phyloP scores from a whole-genome alignment of 1,284 basidiomycete species.

The Ustilago crameri region DNA sequence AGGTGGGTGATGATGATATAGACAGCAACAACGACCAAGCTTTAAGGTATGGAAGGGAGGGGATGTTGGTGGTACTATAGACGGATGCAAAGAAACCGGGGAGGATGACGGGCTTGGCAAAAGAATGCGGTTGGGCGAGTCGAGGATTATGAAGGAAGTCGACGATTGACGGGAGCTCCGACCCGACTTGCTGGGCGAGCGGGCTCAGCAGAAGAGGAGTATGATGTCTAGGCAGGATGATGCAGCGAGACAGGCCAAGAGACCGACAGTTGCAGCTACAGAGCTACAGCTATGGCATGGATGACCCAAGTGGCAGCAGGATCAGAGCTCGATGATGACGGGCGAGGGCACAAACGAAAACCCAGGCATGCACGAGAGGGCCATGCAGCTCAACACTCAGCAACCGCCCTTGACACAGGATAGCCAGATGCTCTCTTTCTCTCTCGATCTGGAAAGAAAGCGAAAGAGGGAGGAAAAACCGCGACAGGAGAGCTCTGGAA shows the following conservation, averaged over 20 bases:
- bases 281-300: slow-evolving; percentile 7
- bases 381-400: slow-evolving; percentile 2
- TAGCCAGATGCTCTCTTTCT: background rate
- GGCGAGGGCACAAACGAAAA: slow-evolving; percentile 2
- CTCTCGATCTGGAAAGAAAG: slow-evolving; percentile 16
- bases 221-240: background rate
- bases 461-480: background rate
- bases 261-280: background rate
- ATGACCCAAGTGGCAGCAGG: no score
- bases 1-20: background rate
- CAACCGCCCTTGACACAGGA: background rate
- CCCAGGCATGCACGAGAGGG: slow-evolving; percentile 3
- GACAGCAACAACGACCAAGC: background rate
- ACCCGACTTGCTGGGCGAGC: slow-evolving; percentile 15
- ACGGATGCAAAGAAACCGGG: background rate
- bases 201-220: background rate
- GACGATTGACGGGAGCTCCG: slow-evolving; percentile 5
- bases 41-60: background rate
- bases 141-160: slow-evolving; percentile 27
- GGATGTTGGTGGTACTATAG: background rate
- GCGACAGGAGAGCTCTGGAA: background rate
- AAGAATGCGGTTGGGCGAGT: slow-evolving; percentile 12
- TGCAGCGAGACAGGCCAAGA: background rate
- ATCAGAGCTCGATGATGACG: background rate
- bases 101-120: slow-evolving; percentile 8